These are phyloP conservation scores for Vickermania ingenoplastis DNA, from an alignment of 208 protist species.

Conservation along the genomic window DNA sequence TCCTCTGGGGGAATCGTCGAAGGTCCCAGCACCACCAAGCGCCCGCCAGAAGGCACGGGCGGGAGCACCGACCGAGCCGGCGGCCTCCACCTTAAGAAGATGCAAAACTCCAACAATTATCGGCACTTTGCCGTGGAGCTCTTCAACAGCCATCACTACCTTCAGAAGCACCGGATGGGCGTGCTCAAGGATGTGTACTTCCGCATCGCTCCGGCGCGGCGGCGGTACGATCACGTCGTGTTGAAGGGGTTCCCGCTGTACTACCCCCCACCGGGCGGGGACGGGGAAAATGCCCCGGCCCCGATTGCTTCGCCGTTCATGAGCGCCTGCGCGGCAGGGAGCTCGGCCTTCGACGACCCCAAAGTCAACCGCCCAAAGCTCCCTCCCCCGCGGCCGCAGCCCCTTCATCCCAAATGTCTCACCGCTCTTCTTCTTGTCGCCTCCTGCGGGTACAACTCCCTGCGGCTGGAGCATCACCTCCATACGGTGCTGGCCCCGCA, in stretches of 20 bases:
- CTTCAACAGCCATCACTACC: constrained; percentile 34
- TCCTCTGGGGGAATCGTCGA: background rate
- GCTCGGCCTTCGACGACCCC: background rate
- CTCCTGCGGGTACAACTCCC: background rate
- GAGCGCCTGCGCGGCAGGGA: background rate
- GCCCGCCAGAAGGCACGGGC: background rate
- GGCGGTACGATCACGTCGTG: constrained; percentile 32
- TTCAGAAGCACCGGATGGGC: constrained; percentile 25
- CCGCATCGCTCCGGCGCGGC: constrained; percentile 28
- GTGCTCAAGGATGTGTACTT: constrained; percentile 39
- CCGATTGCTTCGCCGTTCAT: background rate
- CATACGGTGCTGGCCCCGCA: background rate
- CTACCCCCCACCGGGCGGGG: constrained; percentile 3
- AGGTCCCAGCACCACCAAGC: background rate
- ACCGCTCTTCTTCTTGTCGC: background rate
- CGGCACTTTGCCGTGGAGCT: background rate
- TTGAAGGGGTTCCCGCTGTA: constrained; percentile 8
- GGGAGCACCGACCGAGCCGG: background rate
- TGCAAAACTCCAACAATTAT: constrained; percentile 14
- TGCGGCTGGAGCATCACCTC: background rate
- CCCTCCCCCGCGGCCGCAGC: background rate
- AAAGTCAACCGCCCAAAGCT: no score
- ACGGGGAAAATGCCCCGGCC: background rate
- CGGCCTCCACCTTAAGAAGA: constrained; percentile 22
- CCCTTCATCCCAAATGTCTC: background rate